Base-by-base conservation (phyloP, 202 grass and related monocot species). In the Setaria viridis region DNA sequence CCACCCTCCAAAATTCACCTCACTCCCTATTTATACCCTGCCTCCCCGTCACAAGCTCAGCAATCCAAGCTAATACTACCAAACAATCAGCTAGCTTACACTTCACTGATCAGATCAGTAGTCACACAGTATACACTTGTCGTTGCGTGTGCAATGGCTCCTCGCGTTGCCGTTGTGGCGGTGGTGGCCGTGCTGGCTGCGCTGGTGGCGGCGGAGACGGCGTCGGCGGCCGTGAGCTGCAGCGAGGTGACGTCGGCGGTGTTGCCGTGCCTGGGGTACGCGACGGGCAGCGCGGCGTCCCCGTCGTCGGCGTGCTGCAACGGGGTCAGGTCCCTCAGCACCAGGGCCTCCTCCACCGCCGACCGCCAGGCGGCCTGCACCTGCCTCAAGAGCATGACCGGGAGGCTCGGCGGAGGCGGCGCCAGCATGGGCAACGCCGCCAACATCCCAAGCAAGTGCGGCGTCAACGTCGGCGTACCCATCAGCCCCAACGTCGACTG, bases 401-500 rank as follows among this genome's bases (percentile, higher is more conserved):
- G 54, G 41, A 6, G 56, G 50, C 20, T 70, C n/a, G 65, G 80
- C 34, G 33, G 60, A 0, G 76, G 88, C 17, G 48, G 80, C 42
- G 42, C 42, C n/a, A 47, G 7, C 62, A 34, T 70, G 39, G 59
- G 68, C 48, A 82, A 70, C 21, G 21, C 80, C 30, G 84, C 89
- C 10, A 67, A 70, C 14, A 85, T 91, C 66, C 89, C 87, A 32
- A 1, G 50, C 74, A 87, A 76, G 84, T 89, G 89, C 41, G 86
- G 86, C 37, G 89, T 91, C 73, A 74, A 69, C 37, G 56, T 94
- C 56, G 80, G 84, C 16, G 84, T 86, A 33, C 78, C 84, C 78
- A 90, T 88, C 45, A 79, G 88, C 68, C 33, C 82, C 15, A 37
- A 11, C 79, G 85, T 79, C 33, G 91, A 93, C 37, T 93, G 91